Conservation (phyloP, 495 filamentous ascomycete species). For the Aspergillus nanangensis region DNA sequence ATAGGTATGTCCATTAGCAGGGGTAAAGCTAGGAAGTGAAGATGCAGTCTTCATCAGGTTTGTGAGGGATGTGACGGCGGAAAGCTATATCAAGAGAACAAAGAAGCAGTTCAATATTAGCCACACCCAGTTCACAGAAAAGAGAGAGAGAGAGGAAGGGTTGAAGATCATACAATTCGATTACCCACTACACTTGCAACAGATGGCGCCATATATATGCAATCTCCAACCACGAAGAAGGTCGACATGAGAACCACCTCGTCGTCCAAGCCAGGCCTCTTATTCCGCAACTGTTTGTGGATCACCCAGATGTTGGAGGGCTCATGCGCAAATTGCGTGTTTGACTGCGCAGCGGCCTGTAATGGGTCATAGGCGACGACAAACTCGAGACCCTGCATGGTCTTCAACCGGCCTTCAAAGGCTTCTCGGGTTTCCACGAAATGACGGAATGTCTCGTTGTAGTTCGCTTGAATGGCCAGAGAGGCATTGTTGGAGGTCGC, state of each 20-base stretch:
- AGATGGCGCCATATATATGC: slow-evolving; percentile 85
- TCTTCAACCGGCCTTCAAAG: slow-evolving; percentile 72
- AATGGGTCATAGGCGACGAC: slow-evolving; percentile 70
- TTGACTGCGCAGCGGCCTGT: slow-evolving; percentile 57
- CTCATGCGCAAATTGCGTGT: slow-evolving; percentile 49
- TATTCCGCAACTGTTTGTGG: slow-evolving; percentile 75
- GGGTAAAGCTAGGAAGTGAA: slow-evolving; percentile 64
- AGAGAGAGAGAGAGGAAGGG: slow-evolving; percentile 10
- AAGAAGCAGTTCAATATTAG: too few species aligned
- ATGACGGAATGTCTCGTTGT: slow-evolving; percentile 62
- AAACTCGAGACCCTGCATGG: slow-evolving; percentile 81
- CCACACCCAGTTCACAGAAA: too few species aligned
- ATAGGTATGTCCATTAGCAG: slow-evolving; percentile 72
- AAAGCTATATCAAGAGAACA: slow-evolving; percentile 52
- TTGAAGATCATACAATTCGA: slow-evolving; percentile 53
- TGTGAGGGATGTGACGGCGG: slow-evolving; percentile 57
- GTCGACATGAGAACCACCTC: slow-evolving; percentile 68
- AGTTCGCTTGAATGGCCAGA: slow-evolving; percentile 68
- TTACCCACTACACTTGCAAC: slow-evolving; percentile 72
- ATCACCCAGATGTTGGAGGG: slow-evolving; percentile 82
- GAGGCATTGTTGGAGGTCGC: slow-evolving; percentile 81
- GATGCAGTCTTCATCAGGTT: slow-evolving; percentile 62
- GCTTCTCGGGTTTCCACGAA: slow-evolving; percentile 64
- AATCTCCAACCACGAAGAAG: slow-evolving; percentile 81
- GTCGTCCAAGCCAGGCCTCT: slow-evolving; percentile 53